Percentiles rank a stretch among this genome's conserved stretches.
Conservation (phyloP, 805 yeast genomes). For the Saturnispora sanitii region DNA sequence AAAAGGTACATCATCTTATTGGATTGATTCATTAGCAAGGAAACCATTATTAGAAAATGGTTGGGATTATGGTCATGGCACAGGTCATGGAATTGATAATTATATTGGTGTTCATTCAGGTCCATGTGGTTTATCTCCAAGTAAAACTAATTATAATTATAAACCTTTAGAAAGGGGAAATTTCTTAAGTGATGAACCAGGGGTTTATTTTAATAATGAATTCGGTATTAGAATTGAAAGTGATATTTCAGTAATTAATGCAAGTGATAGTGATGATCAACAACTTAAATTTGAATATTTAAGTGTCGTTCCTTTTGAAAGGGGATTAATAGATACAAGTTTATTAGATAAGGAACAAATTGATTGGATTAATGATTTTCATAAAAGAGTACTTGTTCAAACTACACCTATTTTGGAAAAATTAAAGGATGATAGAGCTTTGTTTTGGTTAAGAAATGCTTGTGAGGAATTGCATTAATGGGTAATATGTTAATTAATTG, state of each 20-base stretch:
- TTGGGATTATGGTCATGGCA: conserved; percentile 83
- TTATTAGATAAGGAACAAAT: conserved; percentile 55
- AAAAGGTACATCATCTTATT: conserved; percentile 60
- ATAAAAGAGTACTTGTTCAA: conserved; percentile 43
- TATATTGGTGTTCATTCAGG: conserved; percentile 91
- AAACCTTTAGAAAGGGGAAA: conserved; percentile 56
- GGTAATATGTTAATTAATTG: background rate
- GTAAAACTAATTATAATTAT: conserved; percentile 28
- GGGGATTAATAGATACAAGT: conserved; percentile 52
- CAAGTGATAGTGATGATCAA: conserved; percentile 32
- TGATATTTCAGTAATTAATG: conserved; percentile 55
- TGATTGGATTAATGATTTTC: conserved; percentile 60
- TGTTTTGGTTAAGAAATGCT: conserved; percentile 64
- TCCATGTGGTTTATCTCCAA: conserved; percentile 68
- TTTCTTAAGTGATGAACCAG: conserved; percentile 87
- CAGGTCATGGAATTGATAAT: conserved; percentile 96
- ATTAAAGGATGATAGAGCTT: conserved; percentile 47
- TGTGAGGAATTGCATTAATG: conserved; percentile 25
- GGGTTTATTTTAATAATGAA: conserved; percentile 81
- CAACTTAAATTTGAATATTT: conserved; percentile 65
- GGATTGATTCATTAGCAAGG: conserved; percentile 75
- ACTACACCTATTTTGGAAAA: conserved; percentile 43
- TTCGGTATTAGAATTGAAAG: conserved; percentile 88
- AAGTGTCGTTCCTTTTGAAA: conserved; percentile 79
- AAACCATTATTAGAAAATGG: conserved; percentile 77